A percentile compares a stretch with the other conserved stretches of the same genome.
These are phyloP conservation scores for Leccinum pellstonianum DNA, from an alignment of 768 basidiomycete species.

Conservation along the genomic window DNA sequence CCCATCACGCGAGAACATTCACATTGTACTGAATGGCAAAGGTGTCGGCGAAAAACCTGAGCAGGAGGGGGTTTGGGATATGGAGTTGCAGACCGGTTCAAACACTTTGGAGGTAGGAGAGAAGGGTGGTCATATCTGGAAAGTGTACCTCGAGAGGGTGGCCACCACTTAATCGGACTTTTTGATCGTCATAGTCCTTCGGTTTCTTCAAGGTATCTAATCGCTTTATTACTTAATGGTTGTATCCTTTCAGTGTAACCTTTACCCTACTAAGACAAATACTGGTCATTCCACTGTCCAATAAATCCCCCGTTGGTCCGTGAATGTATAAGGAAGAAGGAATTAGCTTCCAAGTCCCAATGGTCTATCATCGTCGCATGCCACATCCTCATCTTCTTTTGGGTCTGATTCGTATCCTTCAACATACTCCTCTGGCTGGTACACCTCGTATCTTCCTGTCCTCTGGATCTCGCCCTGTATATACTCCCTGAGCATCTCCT, in stretches of 20 bases:
- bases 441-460: conserved; percentile 62
- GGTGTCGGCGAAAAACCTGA: conserved; percentile 46
- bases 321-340: background rate
- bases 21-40: conserved; percentile 63
- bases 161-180: conserved; percentile 19
- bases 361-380: conserved; percentile 24
- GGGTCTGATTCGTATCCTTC: conserved; percentile 33
- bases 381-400: background rate
- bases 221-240: conserved; percentile 32
- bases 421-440: conserved; percentile 60
- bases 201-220: conserved; percentile 22
- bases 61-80: conserved; percentile 56
- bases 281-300: conserved; percentile 16
- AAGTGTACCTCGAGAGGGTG: conserved; percentile 58
- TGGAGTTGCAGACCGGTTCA: conserved; percentile 55
- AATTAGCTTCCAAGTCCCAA: conserved; percentile 21
- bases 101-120: conserved; percentile 74
- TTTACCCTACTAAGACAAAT: conserved; percentile 25
- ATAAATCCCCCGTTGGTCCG: conserved; percentile 5
- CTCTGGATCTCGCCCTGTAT: conserved; percentile 52
- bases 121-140: conserved; percentile 68
- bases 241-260: conserved; percentile 28
- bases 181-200: conserved; percentile 7
- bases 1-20: conserved; percentile 45
- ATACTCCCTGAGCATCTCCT: conserved; percentile 61